Evolutionary conservation across 441 rosid genomes (phyloP), one percentile per base, ranked within the genome.

Genomic region (Euphorbia schlechtendalii): DNA sequence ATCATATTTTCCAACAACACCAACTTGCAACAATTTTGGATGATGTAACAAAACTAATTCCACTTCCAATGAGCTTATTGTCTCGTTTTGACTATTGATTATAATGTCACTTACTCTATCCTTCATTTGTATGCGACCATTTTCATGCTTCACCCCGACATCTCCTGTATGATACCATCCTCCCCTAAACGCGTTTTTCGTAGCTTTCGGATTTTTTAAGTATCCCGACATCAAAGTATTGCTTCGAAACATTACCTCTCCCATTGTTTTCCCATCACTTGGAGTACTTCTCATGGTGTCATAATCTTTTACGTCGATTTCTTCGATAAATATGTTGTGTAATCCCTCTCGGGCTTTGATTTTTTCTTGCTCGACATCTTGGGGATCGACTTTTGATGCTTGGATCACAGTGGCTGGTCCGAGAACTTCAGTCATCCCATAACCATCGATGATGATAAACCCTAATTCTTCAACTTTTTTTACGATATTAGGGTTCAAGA

Each of bases 101-200:
- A 86, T 78, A 0, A 74, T 61, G 21, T 84, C 92, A 25, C 27
- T 69, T 0, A 71, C 78, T 0, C 89, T 76, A 65, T 86, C 92
- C 74, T 82, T 82, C 57, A 86, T 61, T 64, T 82, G 76, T 46
- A 86, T 52, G 45, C 52, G 54, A 2, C 87, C 87, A 34, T 78
- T 72, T 1, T 69, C 63, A 20, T 78, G 80, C 49, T 69, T 72
- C 0, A 82, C 65, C 17, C 81, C 89, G 1, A 84, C 64, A 65
- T 86, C 92, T n/a, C 82, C 74, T 0, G 92, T 84, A 34, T 71
- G 80, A 60, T 56, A 86, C 92, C 92, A 86, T 20, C 87, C 86
- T 0, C 76, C 72, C 41, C 64, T 74, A 5, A 86, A 79, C 3
- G 82, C 83, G 13, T 76, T 77, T 57, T 56, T 28, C 0, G 89